Base-by-base conservation (phyloP, 2,329 filamentous ascomycete genomes). In the Exophiala sp. region DNA sequence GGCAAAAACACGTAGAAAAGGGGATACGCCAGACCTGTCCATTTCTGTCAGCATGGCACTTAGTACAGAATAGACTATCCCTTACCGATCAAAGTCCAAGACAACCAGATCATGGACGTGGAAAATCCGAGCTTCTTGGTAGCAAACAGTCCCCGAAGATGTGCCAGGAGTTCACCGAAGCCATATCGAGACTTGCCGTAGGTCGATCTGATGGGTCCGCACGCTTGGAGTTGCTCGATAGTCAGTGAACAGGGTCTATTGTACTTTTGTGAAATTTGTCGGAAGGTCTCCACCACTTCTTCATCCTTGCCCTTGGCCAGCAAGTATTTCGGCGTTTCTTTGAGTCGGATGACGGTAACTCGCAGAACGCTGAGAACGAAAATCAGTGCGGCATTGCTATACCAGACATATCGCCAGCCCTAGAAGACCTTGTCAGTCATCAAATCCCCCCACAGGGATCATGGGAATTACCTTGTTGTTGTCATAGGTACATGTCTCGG, bases 371-470 rank as follows among this genome's bases (percentile, higher is more conserved):
- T 90, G 82, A 89, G 88, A 58, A 87, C 54, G 54, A 90, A 71
- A 0, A 87, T 86, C 3, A 89, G 68, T 0, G 84, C 85, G 7
- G 87, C 88, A 73, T 89, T 82, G 0, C 79, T 71, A 49, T 88
- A 77, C 65, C 88, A 72, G 55, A 88, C 88, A 65, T 88, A 91
- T 29, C 87, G 76, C 88, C 88, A 91, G 6, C 87, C 88, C 81
- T 55, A 7, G 7, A 35, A 34, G 14, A 18, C n/a, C 2, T 7
- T 29, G 20, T 46, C 46, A 50, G 39, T 35, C n/a, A 40, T 11
- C 8, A 4, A 33, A n/a, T 12, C 16, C 5, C 11, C 18, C n/a
- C 14, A 29, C 2, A 16, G n/a, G 12, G 3, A 11, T 7, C 21
- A 21, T n/a, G 12, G 35, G 10, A 40, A 24, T 50, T 29, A 52